Conservation (phyloP, 495 filamentous ascomycete species). For the Neurospora sp. region DNA sequence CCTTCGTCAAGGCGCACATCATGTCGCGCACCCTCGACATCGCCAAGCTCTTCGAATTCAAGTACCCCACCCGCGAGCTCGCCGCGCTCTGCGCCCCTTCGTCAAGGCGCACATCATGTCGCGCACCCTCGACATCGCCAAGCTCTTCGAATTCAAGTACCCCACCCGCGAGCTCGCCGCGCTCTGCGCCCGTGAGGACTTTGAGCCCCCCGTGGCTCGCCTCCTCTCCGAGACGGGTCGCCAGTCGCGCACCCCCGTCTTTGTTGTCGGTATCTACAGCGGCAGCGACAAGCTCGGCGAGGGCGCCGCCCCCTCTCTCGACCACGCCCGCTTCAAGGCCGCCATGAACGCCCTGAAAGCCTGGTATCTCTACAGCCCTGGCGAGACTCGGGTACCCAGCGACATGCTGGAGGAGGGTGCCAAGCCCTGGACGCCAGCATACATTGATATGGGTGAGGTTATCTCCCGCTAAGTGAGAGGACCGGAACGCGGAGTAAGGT, state of each 20-base stretch:
- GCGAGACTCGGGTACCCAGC: slow-evolving; percentile 59
- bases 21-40: slow-evolving; percentile 71
- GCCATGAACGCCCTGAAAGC: slow-evolving; percentile 74
- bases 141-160: slow-evolving; percentile 70
- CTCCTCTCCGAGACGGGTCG: slow-evolving; percentile 84
- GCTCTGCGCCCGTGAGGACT: slow-evolving; percentile 79
- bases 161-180: slow-evolving; percentile 70
- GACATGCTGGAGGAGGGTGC: slow-evolving; percentile 56
- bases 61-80: slow-evolving; percentile 70
- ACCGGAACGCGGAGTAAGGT: not conserved
- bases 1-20: slow-evolving; percentile 74
- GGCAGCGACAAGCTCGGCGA: slow-evolving; percentile 85
- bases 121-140: slow-evolving; percentile 62
- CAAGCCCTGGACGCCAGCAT: slow-evolving; percentile 59
- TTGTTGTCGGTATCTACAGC: slow-evolving; percentile 87
- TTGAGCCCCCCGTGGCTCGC: slow-evolving; percentile 77
- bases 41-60: slow-evolving; percentile 68
- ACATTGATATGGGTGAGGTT: slow-evolving; percentile 87
- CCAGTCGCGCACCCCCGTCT: slow-evolving; percentile 71
- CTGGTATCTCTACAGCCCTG: slow-evolving; percentile 92
- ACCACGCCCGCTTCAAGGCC: slow-evolving; percentile 67
- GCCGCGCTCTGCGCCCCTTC: slow-evolving; percentile 69
- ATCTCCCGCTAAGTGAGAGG: slow-evolving; percentile 34
- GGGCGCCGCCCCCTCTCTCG: slow-evolving; percentile 61
- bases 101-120: slow-evolving; percentile 72